A percentile compares a stretch with the other conserved stretches of the same genome.
Evolutionary conservation across 208 protist species (phyloP).

Genomic region (Trypanosoma lewisi): DNA sequence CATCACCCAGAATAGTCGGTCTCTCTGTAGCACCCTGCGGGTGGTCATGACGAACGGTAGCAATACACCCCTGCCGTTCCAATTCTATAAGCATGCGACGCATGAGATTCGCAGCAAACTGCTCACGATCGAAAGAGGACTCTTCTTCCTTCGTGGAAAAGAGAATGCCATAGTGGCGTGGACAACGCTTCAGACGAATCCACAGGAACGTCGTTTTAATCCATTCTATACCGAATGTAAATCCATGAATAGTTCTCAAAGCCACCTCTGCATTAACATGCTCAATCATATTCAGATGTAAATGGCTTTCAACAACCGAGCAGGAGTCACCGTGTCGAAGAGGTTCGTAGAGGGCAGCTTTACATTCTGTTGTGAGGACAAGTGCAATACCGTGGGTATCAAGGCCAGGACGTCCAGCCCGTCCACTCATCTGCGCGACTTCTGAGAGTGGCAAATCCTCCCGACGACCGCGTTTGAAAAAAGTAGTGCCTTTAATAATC

Average conservation of each 20-base stretch:
- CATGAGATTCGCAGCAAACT: slow-evolving; percentile 67
- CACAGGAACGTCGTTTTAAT: slow-evolving; percentile 91
- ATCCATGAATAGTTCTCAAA: slow-evolving; percentile 85
- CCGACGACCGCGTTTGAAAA: slow-evolving; percentile 93
- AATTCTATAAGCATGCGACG: slow-evolving; percentile 59
- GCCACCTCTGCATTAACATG: slow-evolving; percentile 94
- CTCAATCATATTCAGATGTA: slow-evolving; percentile 89
- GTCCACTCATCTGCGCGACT: slow-evolving; percentile 98
- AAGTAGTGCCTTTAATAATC: slow-evolving; percentile 98
- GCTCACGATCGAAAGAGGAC: slow-evolving; percentile 40
- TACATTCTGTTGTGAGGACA: slow-evolving; percentile 82
- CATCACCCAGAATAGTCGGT: no score
- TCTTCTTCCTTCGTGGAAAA: slow-evolving; percentile 50
- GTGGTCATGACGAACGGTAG: slow-evolving; percentile 6
- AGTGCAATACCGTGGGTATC: slow-evolving; percentile 85
- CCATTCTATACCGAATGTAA: slow-evolving; percentile 75
- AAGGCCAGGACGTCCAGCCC: slow-evolving; percentile 86
- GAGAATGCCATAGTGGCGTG: slow-evolving; percentile 71
- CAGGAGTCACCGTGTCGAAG: slow-evolving; percentile 44
- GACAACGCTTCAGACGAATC: slow-evolving; percentile 69
- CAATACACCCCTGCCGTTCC: slow-evolving; percentile 53
- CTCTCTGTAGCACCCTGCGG: not conserved
- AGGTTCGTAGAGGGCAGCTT: slow-evolving; percentile 54
- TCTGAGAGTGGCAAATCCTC: slow-evolving; percentile 96
- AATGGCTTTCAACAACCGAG: slow-evolving; percentile 69